phyloP scores from a whole-genome alignment of 2,329 filamentous ascomycete genomes.

The Cladosporium sp. region DNA sequence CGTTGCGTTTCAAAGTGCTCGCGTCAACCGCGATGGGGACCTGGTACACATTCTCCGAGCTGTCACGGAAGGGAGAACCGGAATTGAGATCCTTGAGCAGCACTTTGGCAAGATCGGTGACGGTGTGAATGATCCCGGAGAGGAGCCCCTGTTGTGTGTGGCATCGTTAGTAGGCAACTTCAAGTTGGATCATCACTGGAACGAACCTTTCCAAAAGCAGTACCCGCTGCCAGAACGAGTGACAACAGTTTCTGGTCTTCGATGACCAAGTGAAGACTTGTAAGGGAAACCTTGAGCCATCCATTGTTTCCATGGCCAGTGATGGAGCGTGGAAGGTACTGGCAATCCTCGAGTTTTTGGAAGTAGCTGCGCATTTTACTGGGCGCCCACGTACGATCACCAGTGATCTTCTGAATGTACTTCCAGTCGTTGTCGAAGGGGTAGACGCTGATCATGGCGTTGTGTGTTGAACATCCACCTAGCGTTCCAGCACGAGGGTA shows the following conservation, averaged over 20 bases:
- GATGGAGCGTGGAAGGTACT: slow-evolving; percentile 27
- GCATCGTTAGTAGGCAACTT: slow-evolving; percentile 1
- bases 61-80: slow-evolving; percentile 12
- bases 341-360: slow-evolving; percentile 49
- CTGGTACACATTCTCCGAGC: slow-evolving; percentile 22
- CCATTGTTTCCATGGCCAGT: slow-evolving; percentile 59
- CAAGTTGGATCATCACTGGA: neutral
- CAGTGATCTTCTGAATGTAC: slow-evolving; percentile 59
- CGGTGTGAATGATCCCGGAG: slow-evolving; percentile 41
- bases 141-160: slow-evolving; percentile 31
- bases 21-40: slow-evolving; percentile 26
- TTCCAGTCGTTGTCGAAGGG: slow-evolving; percentile 63
- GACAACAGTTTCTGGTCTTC: slow-evolving; percentile 35
- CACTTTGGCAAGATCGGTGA: slow-evolving; percentile 49
- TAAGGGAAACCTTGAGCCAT: slow-evolving; percentile 28
- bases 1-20: slow-evolving; percentile 23
- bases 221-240: slow-evolving; percentile 53
- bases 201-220: slow-evolving; percentile 43
- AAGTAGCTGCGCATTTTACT: slow-evolving; percentile 62
- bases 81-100: slow-evolving; percentile 50
- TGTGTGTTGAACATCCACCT: slow-evolving; percentile 63
- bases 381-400: slow-evolving; percentile 61
- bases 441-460: slow-evolving; percentile 61
- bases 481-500: slow-evolving; percentile 61
- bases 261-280: slow-evolving; percentile 46